Evolutionary conservation across 345 rosid species (phyloP).

Genomic region (Schrenkiella parvula): DNA sequence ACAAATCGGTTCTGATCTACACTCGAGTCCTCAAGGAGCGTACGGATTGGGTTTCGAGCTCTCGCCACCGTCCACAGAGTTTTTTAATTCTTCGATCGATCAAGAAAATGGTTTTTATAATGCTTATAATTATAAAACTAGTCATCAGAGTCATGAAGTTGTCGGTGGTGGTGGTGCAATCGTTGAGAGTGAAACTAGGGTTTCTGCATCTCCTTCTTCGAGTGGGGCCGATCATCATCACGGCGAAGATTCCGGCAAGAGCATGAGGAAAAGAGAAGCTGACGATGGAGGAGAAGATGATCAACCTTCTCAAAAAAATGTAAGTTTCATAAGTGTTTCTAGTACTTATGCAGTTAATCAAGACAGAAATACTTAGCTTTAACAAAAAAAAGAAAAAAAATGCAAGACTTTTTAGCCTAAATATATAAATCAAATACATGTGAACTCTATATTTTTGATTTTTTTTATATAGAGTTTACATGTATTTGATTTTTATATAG

Average conservation of each 20-base stretch:
- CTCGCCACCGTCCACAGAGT: conserved; percentile 46
- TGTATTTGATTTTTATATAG: background rate
- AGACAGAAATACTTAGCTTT: background rate
- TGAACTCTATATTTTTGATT: no score
- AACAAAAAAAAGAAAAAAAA: no score
- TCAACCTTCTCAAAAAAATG: conserved; percentile 52
- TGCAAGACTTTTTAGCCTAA: no score
- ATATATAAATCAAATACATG: no score
- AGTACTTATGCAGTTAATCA: background rate
- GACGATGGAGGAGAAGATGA: conserved; percentile 42
- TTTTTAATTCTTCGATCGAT: conserved; percentile 31
- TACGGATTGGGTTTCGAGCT: conserved; percentile 55
- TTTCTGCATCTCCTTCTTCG: conserved; percentile 54
- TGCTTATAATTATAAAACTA: conserved; percentile 14
- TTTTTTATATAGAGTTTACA: no score
- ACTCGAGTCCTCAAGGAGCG: conserved; percentile 45
- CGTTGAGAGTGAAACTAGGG: conserved; percentile 36
- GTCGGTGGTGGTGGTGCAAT: conserved; percentile 24
- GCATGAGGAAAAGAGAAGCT: conserved; percentile 29
- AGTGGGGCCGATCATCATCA: conserved; percentile 47
- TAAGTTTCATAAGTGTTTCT: conserved; percentile 21
- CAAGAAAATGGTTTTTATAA: conserved; percentile 32
- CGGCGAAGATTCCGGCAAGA: conserved; percentile 50
- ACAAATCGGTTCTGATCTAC: conserved; percentile 46
- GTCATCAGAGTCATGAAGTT: conserved; percentile 25